Evolutionary conservation across 1,284 basidiomycete species (phyloP).

Genomic region (Apiotrichum mycotoxinovorans): DNA sequence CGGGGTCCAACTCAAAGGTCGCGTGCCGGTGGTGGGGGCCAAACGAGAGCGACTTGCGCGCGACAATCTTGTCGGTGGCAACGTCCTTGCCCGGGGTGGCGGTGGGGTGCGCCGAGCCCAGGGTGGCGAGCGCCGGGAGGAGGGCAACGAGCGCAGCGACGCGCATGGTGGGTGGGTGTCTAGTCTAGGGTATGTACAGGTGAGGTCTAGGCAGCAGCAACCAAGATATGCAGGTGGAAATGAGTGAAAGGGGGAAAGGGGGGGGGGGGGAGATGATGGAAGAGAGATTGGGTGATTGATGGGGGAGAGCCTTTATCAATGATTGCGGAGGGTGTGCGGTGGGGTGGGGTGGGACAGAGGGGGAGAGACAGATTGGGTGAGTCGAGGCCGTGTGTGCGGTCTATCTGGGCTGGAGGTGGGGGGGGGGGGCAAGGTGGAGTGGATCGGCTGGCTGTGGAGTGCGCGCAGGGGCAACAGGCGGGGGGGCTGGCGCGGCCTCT

Average conservation of each 20-base stretch:
- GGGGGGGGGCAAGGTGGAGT: too few species aligned
- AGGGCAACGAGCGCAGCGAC: conserved; percentile 45
- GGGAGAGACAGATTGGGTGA: too few species aligned
- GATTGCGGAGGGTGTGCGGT: background rate
- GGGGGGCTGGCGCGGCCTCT: too few species aligned
- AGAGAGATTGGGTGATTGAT: background rate
- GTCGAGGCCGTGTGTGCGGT: background rate
- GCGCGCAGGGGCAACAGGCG: too few species aligned
- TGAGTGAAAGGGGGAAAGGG: background rate
- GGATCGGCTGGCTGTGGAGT: too few species aligned
- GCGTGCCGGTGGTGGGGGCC: conserved; percentile 71
- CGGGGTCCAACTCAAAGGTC: conserved; percentile 60
- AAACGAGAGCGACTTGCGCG: conserved; percentile 73
- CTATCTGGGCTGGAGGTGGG: background rate
- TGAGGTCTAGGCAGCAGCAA: background rate
- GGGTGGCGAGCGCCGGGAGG: conserved; percentile 44
- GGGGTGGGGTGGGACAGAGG: background rate
- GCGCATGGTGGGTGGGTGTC: conserved; percentile 35
- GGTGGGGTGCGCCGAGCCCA: conserved; percentile 26
- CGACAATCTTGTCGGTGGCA: conserved; percentile 3
- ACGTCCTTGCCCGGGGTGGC: background rate
- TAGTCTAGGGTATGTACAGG: background rate
- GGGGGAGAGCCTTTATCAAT: background rate
- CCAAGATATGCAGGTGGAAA: background rate
- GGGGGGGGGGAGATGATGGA: background rate